Evolutionary conservation across 2,329 filamentous ascomycete genomes (phyloP).

Genomic region (Venturia asperata): DNA sequence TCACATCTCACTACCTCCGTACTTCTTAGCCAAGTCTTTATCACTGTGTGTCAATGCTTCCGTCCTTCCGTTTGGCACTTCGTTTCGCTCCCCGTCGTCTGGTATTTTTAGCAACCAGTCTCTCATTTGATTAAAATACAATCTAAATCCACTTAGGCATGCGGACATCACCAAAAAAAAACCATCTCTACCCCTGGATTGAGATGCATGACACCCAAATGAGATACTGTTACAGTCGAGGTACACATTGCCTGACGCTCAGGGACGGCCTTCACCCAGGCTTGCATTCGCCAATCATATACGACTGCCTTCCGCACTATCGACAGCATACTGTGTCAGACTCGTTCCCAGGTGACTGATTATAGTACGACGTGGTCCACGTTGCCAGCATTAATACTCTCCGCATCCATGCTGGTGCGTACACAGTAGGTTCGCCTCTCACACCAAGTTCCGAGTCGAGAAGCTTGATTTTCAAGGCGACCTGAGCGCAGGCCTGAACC

Average conservation of each 20-base stretch:
- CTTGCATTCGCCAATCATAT: neutral
- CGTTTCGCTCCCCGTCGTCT: neutral
- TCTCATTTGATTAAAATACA: neutral
- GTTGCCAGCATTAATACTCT: neutral
- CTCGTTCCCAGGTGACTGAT: neutral
- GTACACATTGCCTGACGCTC: neutral
- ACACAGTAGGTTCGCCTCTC: neutral
- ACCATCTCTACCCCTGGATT: neutral
- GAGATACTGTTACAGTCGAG: neutral
- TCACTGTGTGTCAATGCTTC: neutral
- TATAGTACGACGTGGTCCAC: neutral
- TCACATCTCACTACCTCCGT: neutral
- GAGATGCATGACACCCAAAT: neutral
- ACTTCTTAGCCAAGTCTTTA: neutral
- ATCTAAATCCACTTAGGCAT: neutral
- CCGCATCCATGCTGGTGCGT: neutral
- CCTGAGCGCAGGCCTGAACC: neutral
- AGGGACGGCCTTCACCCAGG: neutral
- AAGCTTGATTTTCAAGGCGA: neutral
- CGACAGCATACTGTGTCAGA: neutral
- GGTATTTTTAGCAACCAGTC: neutral
- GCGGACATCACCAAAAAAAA: neutral
- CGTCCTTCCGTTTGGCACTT: neutral
- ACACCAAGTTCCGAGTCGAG: neutral
- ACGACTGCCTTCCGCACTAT: neutral